Evolutionary conservation across 768 basidiomycete species (phyloP).

Genomic region (Leucosporidium scottii): DNA sequence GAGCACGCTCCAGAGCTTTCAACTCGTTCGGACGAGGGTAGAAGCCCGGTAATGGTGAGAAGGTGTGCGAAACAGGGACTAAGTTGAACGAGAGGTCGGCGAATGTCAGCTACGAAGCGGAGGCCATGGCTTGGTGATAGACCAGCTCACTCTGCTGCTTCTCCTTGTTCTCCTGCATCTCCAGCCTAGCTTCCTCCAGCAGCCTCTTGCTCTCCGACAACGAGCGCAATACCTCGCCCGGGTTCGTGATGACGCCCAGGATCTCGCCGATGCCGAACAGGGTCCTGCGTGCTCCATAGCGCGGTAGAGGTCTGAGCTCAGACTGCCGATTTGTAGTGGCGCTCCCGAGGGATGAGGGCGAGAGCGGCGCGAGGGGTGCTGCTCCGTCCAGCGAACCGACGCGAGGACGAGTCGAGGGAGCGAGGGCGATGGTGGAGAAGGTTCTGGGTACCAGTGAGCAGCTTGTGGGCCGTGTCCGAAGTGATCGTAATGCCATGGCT

Average conservation of each 20-base stretch:
- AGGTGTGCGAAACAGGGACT: slow-evolving; percentile 51
- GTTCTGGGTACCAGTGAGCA: too few species aligned
- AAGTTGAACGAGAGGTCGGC: slow-evolving; percentile 46
- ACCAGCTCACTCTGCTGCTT: slow-evolving; percentile 47
- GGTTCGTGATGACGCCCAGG: slow-evolving; percentile 65
- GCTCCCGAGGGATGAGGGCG: too few species aligned
- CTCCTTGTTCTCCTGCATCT: slow-evolving; percentile 63
- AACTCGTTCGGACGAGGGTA: slow-evolving; percentile 62
- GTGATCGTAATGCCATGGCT: too few species aligned
- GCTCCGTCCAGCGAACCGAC: too few species aligned
- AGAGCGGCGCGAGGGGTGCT: too few species aligned
- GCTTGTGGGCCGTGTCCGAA: too few species aligned
- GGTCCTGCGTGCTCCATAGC: too few species aligned
- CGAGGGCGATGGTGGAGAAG: too few species aligned
- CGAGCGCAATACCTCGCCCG: slow-evolving; percentile 68
- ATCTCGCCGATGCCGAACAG: slow-evolving; percentile 71
- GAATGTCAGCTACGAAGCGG: slow-evolving; percentile 40
- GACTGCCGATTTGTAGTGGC: too few species aligned
- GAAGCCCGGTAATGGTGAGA: slow-evolving; percentile 68
- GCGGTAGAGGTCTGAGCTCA: too few species aligned
- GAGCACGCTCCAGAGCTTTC: slow-evolving; percentile 56
- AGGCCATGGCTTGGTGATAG: too few species aligned
- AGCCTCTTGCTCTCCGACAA: slow-evolving; percentile 68
- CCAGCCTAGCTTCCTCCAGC: slow-evolving; percentile 68
- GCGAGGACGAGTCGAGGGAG: too few species aligned